These are phyloP conservation scores for Phytopythium ostracodes DNA, from an alignment of 352 stramenopile genomes.

Conservation along the genomic window DNA sequence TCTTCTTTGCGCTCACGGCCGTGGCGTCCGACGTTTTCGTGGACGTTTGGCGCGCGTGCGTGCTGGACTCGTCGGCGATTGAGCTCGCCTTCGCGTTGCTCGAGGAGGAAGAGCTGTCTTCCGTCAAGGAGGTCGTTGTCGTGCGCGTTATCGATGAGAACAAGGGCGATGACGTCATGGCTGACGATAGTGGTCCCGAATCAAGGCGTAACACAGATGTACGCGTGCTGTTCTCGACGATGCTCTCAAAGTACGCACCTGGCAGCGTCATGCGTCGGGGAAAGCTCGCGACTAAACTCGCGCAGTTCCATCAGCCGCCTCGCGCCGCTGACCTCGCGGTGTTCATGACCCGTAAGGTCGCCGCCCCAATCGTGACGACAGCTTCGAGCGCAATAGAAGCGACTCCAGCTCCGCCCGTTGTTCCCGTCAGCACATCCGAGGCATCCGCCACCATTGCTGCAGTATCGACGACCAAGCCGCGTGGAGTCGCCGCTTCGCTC, in stretches of 20 bases:
- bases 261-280: conserved; percentile 11
- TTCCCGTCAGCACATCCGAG: background rate
- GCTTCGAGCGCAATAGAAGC: background rate
- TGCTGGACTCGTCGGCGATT: conserved; percentile 38
- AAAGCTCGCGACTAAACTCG: conserved; percentile 28
- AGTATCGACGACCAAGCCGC: background rate
- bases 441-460: background rate
- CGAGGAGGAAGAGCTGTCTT: conserved; percentile 28
- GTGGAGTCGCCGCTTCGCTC: conserved; percentile 10
- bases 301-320: conserved; percentile 26
- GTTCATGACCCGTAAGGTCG: conserved; percentile 23
- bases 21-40: conserved; percentile 46
- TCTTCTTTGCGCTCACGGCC: conserved; percentile 50
- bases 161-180: background rate
- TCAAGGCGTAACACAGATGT: background rate
- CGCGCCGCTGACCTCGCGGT: conserved; percentile 13
- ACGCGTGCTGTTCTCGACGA: background rate
- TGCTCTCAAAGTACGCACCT: conserved; percentile 18
- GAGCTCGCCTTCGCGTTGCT: conserved; percentile 40
- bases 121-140: conserved; percentile 42
- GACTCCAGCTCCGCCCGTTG: background rate
- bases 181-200: background rate
- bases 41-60: conserved; percentile 49
- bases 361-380: background rate
- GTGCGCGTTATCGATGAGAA: conserved; percentile 16